Evolutionary conservation across 2,329 filamentous ascomycete species (phyloP).

Genomic region (Aspergillus viridinutans): DNA sequence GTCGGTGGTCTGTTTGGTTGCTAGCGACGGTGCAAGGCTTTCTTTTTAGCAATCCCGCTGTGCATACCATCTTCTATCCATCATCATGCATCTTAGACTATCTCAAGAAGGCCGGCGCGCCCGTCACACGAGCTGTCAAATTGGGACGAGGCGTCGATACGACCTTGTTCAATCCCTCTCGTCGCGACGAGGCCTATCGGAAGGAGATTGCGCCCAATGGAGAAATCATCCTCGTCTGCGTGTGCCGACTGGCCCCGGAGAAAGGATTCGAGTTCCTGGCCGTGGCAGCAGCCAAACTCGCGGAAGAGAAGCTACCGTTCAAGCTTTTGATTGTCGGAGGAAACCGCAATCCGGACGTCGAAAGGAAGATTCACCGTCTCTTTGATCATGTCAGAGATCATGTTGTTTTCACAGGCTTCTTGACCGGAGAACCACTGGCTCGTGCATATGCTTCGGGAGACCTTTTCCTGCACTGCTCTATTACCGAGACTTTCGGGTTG

Average conservation of each 20-base stretch:
- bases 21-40: conserved; percentile 63
- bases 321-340: conserved; percentile 65
- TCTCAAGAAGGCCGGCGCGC: conserved; percentile 55
- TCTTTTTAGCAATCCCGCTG: conserved; percentile 58
- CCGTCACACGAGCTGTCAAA: conserved; percentile 54
- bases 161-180: conserved; percentile 54
- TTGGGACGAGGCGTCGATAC: conserved; percentile 64
- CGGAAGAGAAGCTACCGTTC: conserved; percentile 54
- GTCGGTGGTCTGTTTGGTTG: conserved; percentile 57
- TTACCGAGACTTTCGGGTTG: conserved; percentile 68
- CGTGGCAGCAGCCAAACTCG: conserved; percentile 51
- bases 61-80: conserved; percentile 67
- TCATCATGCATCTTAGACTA: conserved; percentile 61
- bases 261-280: conserved; percentile 68
- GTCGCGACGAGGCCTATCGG: conserved; percentile 51
- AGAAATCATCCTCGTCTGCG: conserved; percentile 62
- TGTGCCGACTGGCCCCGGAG: conserved; percentile 64
- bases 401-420: conserved; percentile 64
- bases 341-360: conserved; percentile 61
- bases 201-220: conserved; percentile 55
- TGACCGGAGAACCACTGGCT: conserved; percentile 58
- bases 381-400: conserved; percentile 54
- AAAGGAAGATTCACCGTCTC: conserved; percentile 56
- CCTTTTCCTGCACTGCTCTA: conserved; percentile 66
- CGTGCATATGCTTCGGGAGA: conserved; percentile 64